Evolutionary conservation across 306 rosid species (phyloP).

Genomic region (Luffa aegyptiaca): DNA sequence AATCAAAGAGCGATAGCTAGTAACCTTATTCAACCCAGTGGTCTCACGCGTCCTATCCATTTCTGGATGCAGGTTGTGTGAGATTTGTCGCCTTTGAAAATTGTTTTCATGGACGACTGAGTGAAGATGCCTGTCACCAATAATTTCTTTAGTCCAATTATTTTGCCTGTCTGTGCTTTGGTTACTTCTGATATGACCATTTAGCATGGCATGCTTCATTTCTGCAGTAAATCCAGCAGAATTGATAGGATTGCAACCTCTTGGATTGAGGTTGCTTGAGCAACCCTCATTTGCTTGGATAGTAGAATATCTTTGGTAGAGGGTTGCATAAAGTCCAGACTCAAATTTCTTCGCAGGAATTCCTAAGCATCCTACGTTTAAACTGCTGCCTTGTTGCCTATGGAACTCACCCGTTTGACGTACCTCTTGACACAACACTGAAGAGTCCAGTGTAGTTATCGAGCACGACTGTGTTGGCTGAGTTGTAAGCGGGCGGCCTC

Average conservation of each 20-base stretch:
- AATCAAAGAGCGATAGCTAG: not conserved
- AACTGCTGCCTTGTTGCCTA: constrained; percentile 18
- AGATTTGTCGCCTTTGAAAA: constrained; percentile 18
- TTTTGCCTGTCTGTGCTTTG: constrained; percentile 15
- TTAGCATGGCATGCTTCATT: constrained; percentile 16
- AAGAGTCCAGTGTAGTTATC: constrained; percentile 22
- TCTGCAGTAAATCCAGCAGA: constrained; percentile 17
- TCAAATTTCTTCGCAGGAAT: constrained; percentile 35
- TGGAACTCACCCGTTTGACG: constrained; percentile 24
- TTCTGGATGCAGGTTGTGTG: constrained; percentile 15
- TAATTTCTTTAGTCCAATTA: constrained; percentile 10
- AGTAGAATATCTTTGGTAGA: constrained; percentile 17
- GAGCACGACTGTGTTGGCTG: constrained; percentile 16
- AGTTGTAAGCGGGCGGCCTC: constrained; percentile 25
- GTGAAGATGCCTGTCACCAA: constrained; percentile 18
- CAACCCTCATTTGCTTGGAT: constrained; percentile 19
- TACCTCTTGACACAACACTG: constrained; percentile 29
- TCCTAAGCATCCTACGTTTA: constrained; percentile 16
- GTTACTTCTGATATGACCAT: constrained; percentile 22
- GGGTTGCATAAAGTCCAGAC: constrained; percentile 20
- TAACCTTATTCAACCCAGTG: not conserved
- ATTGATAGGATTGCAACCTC: constrained; percentile 6
- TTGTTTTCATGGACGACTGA: constrained; percentile 19
- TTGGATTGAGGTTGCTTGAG: constrained; percentile 16
- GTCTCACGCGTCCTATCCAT: constrained; percentile 7